Evolutionary conservation across 371 early-diverging fungal species (phyloP), one percentile per base, ranked within the genome.

Genomic region (Lichtheimia hyalospora): DNA sequence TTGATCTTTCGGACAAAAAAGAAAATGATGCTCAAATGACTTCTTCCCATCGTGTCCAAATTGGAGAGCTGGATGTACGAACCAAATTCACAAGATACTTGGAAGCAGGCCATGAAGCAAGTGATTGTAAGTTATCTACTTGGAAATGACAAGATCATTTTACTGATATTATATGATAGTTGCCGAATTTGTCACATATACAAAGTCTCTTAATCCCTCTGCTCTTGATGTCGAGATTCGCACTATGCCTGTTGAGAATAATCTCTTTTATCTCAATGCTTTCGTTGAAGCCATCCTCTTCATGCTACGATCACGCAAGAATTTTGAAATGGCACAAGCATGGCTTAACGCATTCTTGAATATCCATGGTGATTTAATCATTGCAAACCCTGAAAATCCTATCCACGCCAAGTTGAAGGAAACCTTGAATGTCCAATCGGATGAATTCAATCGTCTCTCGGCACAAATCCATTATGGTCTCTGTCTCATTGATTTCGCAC

Each of bases 301-400:
- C 39, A 85, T 84, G 62, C 66, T 95, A 13, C 68, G 73, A 54
- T 71, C 80, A 16, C 76, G 86, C 57, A 83, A 81, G 48, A 91
- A 94, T 60, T 97, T 93, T 75, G 97, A 97, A 70, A 70, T 94
- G 63, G 85, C 84, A 12, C 89, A 96, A 74, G 87, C 92, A 14
- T 93, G 89, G 75, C 61, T 96, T 58, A 80, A 84, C 24, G 85
- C 87, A 25, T 89, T 92, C 65, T 63, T 95, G 52, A 84, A 75
- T 57, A 86, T 91, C 56, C 92, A 93, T 68, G 89, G 88, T 16
- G 94, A 94, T 65, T 67, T 90, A 34, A 74, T 94, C 52, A 71
- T 84, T 34, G 74, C 79, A n/a, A 87, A 89, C 54, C 79, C 86
- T 0, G 79, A 68, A 5, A 72, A 71, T 40, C 65, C 72, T 18